Base-by-base conservation (phyloP, 768 basidiomycete genomes). In the Mycena kentingensis region DNA sequence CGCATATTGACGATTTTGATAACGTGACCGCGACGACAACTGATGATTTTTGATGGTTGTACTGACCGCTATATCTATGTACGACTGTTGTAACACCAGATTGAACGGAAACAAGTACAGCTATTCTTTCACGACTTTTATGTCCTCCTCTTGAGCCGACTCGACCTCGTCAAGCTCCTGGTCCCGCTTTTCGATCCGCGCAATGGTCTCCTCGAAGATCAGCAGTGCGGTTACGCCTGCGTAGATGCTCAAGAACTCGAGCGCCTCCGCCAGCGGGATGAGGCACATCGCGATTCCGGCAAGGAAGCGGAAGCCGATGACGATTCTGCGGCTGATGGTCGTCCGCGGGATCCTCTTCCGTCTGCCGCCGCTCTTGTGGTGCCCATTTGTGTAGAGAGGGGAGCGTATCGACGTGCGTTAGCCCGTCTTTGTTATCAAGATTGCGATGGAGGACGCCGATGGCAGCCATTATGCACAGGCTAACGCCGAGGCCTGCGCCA, bases 171-270 rank as follows among this genome's bases (percentile, higher is more conserved):
- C 52, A 11, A 58, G 48, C 15, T 47, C 52, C 34, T 32, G 34
- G 18, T 58, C 57, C 49, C 57, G 34, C 34, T 18, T 61, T 49
- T 58, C 60, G 7, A 61, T 46, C 27, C 53, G 54, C 31, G 60
- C 52, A 48, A 61, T 16, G 4, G 48, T 58, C 57, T 59, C 60
- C 48, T 58, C 53, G 16, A 55, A 8, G 22, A 61, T 51, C 47
- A 61, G 46, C 19, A 61, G 51, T 15, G 43, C 51, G 1, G 58
- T 60, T 32, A 60, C 56, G 8, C 43, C 54, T 25, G 50, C 54
- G 39, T 56, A 60, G 4, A 55, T 50, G 16, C 19, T 32, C 2
- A 60, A 27, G 36, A 55, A 56, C 35, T 34, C 22, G 13, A 55
- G 38, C 22, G 46, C 39, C 3, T 56, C 18, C 13, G 21, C 54